These are phyloP conservation scores for Nemania diffusa DNA, from an alignment of 2,329 filamentous ascomycete genomes.

Conservation along the genomic window DNA sequence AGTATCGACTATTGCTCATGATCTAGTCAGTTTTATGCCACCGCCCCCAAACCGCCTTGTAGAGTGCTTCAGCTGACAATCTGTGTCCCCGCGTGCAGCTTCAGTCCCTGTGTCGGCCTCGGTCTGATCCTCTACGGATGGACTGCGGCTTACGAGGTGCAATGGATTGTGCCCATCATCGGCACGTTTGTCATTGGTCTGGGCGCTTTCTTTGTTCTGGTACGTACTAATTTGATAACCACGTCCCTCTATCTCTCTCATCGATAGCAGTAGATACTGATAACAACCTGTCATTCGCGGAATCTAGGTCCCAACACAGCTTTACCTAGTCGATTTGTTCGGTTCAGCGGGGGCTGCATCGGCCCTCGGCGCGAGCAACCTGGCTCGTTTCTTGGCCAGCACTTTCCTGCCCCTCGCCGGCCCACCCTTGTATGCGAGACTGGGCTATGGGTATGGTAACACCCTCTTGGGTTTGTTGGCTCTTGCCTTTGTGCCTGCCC, in stretches of 20 bases:
- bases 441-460: conserved; percentile 18
- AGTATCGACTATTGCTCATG: not conserved
- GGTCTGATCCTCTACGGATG: conserved; percentile 10
- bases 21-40: not conserved
- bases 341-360: conserved; percentile 1
- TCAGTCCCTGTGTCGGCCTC: conserved; percentile 7
- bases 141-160: not conserved
- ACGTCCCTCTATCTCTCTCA: too few species aligned
- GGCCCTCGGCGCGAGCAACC: not conserved
- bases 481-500: conserved; percentile 8
- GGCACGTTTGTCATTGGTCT: not conserved
- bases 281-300: too few species aligned
- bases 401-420: not conserved
- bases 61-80: not conserved
- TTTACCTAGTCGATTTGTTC: not conserved
- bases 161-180: conserved; percentile 9
- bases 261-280: not conserved
- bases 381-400: not conserved
- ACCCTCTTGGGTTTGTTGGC: conserved; percentile 18
- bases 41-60: too few species aligned
- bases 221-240: not conserved
- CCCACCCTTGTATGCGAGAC: not conserved
- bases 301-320: not conserved
- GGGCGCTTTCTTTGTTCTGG: conserved; percentile 4
- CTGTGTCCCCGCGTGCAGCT: not conserved